phyloP scores from a whole-genome alignment of 805 yeast species.

The Naumovozyma baii region DNA sequence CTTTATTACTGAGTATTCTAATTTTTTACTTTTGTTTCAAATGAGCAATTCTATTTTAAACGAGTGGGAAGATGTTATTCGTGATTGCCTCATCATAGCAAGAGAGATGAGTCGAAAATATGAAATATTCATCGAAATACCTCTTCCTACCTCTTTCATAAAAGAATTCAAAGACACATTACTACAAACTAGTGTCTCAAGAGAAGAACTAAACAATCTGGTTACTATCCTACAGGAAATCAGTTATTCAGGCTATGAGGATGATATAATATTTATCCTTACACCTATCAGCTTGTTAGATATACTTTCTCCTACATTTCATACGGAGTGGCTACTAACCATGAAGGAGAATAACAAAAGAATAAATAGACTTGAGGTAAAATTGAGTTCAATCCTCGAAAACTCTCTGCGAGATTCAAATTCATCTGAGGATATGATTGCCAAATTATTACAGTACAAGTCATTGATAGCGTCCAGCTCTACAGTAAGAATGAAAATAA shows the following conservation, averaged over 20 bases:
- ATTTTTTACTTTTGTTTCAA: neutral
- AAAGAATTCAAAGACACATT: slow-evolving; percentile 30
- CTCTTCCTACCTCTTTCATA: slow-evolving; percentile 20
- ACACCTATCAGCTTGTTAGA: slow-evolving; percentile 32
- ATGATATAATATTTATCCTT: slow-evolving; percentile 35
- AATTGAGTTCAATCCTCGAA: slow-evolving; percentile 35
- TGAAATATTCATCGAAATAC: neutral
- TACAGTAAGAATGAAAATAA: slow-evolving; percentile 46
- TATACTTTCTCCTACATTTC: slow-evolving; percentile 28
- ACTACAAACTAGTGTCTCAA: slow-evolving; percentile 25
- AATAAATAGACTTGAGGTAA: slow-evolving; percentile 37
- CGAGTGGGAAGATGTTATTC: slow-evolving; percentile 17
- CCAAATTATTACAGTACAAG: slow-evolving; percentile 40
- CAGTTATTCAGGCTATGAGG: slow-evolving; percentile 14
- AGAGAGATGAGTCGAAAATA: neutral
- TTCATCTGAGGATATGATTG: slow-evolving; percentile 42
- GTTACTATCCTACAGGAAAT: slow-evolving; percentile 27
- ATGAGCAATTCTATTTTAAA: slow-evolving; percentile 42
- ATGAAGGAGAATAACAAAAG: slow-evolving; percentile 36
- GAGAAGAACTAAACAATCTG: slow-evolving; percentile 46
- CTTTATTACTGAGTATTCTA: slow-evolving; percentile 24
- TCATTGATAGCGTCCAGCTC: slow-evolving; percentile 41
- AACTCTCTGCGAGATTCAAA: slow-evolving; percentile 29
- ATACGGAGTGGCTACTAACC: slow-evolving; percentile 31
- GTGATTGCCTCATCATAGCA: neutral